phyloP scores from a whole-genome alignment of 768 basidiomycete species.

The Termitomyces sp. region DNA sequence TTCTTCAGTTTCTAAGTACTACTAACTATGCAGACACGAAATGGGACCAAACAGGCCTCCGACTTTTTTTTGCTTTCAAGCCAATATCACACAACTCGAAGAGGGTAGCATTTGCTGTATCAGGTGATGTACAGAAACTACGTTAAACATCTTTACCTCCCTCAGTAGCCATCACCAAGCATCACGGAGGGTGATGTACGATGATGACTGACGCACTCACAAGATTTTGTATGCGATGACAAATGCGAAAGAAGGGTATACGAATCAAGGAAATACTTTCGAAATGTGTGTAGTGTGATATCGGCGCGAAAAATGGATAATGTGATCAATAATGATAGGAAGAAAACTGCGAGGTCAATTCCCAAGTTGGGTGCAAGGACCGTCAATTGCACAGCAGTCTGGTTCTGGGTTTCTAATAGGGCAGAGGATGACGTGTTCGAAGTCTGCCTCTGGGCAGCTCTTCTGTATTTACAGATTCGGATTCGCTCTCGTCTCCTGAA shows the following conservation, averaged over 20 bases:
- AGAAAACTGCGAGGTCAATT: neutral
- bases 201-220: no score
- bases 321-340: slow-evolving; percentile 17
- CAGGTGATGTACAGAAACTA: no score
- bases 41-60: no score
- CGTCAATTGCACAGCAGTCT: slow-evolving; percentile 15
- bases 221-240: neutral
- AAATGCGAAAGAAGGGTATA: neutral
- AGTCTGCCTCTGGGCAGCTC: slow-evolving; percentile 34
- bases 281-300: neutral
- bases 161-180: no score
- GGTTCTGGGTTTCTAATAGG: slow-evolving; percentile 23
- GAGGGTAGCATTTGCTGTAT: no score
- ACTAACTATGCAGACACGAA: no score
- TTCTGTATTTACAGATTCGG: slow-evolving; percentile 29
- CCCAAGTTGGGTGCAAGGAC: neutral
- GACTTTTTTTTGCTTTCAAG: no score
- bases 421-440: slow-evolving; percentile 33
- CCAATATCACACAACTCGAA: no score
- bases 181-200: neutral
- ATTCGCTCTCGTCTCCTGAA: slow-evolving; percentile 3
- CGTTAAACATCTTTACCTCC: no score
- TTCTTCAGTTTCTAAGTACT: no score
- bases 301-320: neutral
- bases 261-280: neutral